Conservation (phyloP, 2,329 filamentous ascomycete species). For the Fusarium drepaniforme region DNA sequence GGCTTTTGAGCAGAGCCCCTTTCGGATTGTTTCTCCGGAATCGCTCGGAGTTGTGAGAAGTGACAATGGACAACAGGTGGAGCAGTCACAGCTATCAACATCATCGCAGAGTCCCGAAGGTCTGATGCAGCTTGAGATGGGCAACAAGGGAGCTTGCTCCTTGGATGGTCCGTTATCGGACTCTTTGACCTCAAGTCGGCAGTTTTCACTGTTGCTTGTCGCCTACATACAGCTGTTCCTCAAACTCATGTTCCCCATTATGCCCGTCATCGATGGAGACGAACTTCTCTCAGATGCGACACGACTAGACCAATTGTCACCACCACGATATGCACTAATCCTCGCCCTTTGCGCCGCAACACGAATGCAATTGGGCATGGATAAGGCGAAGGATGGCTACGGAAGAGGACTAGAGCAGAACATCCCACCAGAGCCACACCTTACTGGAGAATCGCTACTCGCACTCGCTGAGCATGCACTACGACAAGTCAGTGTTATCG, state of each 20-base stretch:
- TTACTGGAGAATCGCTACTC: constrained; percentile 44
- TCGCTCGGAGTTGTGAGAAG: neutral
- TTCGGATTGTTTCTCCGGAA: constrained; percentile 40
- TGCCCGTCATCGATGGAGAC: constrained; percentile 47
- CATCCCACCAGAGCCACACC: constrained; percentile 35
- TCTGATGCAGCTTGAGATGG: neutral
- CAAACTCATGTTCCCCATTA: constrained; percentile 49
- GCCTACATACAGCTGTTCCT: constrained; percentile 47
- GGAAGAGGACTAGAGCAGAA: constrained; percentile 26
- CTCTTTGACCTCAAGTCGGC: constrained; percentile 24
- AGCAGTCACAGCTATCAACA: neutral
- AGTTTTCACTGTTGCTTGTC: constrained; percentile 37
- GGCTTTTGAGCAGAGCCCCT: constrained; percentile 10
- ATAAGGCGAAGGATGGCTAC: constrained; percentile 24
- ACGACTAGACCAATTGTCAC: constrained; percentile 39
- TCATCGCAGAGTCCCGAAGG: neutral
- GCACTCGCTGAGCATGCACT: constrained; percentile 43
- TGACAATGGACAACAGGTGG: neutral
- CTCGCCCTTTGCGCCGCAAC: constrained; percentile 46
- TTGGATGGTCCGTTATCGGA: neutral
- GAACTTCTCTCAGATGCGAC: constrained; percentile 44
- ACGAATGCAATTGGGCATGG: constrained; percentile 45
- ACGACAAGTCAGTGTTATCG: constrained; percentile 45
- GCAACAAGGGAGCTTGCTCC: neutral
- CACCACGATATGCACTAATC: constrained; percentile 46